These are phyloP conservation scores for Xylaria telfairii DNA, from an alignment of 495 filamentous ascomycete genomes.

Conservation along the genomic window DNA sequence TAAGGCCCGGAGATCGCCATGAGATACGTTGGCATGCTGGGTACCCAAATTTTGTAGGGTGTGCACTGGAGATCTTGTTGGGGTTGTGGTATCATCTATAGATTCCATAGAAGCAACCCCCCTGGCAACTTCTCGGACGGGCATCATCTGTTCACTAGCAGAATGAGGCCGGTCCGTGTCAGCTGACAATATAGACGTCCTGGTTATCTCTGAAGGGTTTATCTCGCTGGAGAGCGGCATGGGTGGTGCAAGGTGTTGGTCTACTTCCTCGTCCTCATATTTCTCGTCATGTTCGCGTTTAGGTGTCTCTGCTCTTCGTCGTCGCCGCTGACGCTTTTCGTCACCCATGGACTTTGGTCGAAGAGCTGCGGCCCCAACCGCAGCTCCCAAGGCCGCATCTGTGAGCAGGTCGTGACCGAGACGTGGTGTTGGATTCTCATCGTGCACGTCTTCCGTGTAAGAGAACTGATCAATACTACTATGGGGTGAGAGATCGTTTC, in stretches of 20 bases:
- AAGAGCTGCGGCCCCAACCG: slow-evolving; percentile 40
- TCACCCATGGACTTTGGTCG: slow-evolving; percentile 48
- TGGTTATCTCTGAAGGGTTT: slow-evolving; percentile 81
- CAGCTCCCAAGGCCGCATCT: slow-evolving; percentile 45
- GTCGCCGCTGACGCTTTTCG: slow-evolving; percentile 51
- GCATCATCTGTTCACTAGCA: slow-evolving; percentile 60
- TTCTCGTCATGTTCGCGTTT: slow-evolving; percentile 45
- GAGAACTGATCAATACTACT: slow-evolving; percentile 51
- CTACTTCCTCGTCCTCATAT: slow-evolving; percentile 49
- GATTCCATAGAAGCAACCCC: slow-evolving; percentile 51
- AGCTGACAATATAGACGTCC: slow-evolving; percentile 86
- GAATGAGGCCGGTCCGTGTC: slow-evolving; percentile 75
- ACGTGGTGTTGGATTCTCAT: slow-evolving; percentile 49
- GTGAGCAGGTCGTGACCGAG: slow-evolving; percentile 47
- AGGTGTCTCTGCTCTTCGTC: slow-evolving; percentile 50
- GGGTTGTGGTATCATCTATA: slow-evolving; percentile 44
- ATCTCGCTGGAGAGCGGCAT: slow-evolving; percentile 88
- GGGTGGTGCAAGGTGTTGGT: slow-evolving; percentile 59
- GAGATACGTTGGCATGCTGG: slow-evolving; percentile 58
- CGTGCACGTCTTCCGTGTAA: slow-evolving; percentile 40
- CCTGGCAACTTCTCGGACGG: slow-evolving; percentile 62
- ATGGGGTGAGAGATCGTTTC: slow-evolving; percentile 61
- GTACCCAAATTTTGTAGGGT: slow-evolving; percentile 50
- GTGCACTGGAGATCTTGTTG: slow-evolving; percentile 47
- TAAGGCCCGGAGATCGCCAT: slow-evolving; percentile 55